phyloP scores from a whole-genome alignment of 2,329 filamentous ascomycete species.

The Aureobasidium sp. region DNA sequence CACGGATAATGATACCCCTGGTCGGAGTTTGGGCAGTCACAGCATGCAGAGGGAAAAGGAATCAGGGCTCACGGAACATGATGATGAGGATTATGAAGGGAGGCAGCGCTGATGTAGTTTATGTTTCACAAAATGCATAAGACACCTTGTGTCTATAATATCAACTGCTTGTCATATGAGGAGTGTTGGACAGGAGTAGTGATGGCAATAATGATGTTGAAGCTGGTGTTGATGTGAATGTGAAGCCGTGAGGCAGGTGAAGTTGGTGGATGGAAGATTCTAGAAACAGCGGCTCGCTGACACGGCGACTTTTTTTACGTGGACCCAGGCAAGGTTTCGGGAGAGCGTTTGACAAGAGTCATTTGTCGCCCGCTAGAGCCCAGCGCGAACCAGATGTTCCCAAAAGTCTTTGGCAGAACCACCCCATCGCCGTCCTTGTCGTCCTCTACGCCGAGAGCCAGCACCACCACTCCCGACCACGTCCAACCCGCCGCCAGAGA shows the following conservation, averaged over 20 bases:
- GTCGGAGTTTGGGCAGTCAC: not conserved
- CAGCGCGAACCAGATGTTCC: not conserved
- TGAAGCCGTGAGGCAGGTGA: not conserved
- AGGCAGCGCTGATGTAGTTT: slow-evolving; percentile 5
- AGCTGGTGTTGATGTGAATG: not conserved
- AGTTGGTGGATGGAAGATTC: slow-evolving; percentile 3
- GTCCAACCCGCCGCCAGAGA: not conserved
- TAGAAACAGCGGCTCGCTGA: not conserved
- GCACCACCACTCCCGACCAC: not conserved
- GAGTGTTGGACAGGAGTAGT: not conserved
- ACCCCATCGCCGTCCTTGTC: not conserved
- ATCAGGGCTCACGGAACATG: not conserved
- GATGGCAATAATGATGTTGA: not conserved
- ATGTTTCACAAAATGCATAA: not conserved
- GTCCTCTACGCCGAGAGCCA: not conserved
- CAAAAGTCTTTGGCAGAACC: slow-evolving; percentile 4
- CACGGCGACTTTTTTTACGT: not conserved
- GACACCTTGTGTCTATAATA: not conserved
- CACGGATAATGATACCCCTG: slow-evolving; percentile 1
- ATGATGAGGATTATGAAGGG: not conserved
- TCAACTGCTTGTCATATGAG: not conserved
- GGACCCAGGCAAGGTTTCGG: not conserved
- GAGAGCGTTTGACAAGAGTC: slow-evolving; percentile 6
- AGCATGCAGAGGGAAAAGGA: not conserved
- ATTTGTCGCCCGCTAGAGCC: not conserved